Base-by-base conservation (phyloP, 2,329 filamentous ascomycete species). In the Dendryphion nanum region DNA sequence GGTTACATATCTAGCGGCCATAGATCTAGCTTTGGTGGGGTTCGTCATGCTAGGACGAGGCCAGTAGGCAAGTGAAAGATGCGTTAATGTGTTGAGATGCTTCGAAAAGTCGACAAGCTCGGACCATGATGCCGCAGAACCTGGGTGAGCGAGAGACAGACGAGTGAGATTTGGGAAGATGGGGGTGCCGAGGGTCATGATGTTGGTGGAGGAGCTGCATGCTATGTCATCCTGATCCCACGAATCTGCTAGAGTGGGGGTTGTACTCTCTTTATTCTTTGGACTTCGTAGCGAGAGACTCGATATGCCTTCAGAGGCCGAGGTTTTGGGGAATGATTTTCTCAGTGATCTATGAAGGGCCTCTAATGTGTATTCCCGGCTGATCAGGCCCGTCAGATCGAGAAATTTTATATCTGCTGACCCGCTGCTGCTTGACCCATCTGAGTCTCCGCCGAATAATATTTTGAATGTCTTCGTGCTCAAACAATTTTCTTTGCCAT, bases 1-100 rank as follows among this genome's bases (percentile, higher is more conserved):
- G 5, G 64, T 55, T 15, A 78, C 63, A 14, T 63, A 57, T 12
- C 67, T 64, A 15, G 63, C 65, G 8, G 71, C 56, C 45, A 76
- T 63, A 8, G 68, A 70, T 5, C 71, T 57, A 6, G 69, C 72
- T 3, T 63, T 62, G 3, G 77, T 64, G 42, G 78, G 75, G 1
- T 77, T 76, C 0, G 76, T 79, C n/a, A 76, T 61, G 0, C 74
- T 77, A 2, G 80, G 80, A 15, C 69, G 63, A 3, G 79, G 78
- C 80, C 80, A 84, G 55, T 79, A 70, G 2, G 79, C 79, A 2
- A 84, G 67, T 0, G 79, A 83, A 2, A 84, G 66, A 47, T 83
- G 79, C 0, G 78, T 82, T 17, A 84, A 56, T 3, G 71, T 78
- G n/a, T 75, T 68, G 1, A 80, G 59, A 18, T 75, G 67, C 0